Conservation (phyloP, 2,329 filamentous ascomycete genomes). For the Thermothelomyces thermophilus region DNA sequence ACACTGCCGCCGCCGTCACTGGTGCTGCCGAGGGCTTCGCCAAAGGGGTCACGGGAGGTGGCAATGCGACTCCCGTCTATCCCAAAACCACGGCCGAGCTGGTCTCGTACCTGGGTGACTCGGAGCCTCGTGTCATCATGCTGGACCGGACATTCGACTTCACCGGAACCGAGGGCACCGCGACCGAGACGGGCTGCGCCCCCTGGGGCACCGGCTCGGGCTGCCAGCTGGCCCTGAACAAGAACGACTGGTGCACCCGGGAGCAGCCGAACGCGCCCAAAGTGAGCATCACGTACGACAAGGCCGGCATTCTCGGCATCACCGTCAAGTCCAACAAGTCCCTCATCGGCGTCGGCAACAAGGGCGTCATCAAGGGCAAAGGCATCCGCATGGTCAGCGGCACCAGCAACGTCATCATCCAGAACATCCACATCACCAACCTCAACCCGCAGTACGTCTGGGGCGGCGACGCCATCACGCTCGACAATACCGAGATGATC, state of each 20-base stretch:
- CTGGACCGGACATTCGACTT: conserved; percentile 15
- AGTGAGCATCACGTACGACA: conserved; percentile 9
- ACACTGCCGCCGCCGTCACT: conserved; percentile 24
- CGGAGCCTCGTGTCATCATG: conserved; percentile 11
- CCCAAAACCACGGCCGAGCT: conserved; percentile 9
- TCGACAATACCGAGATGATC: conserved; percentile 40
- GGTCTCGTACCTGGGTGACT: conserved; percentile 17
- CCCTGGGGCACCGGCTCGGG: conserved; percentile 33
- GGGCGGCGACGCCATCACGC: conserved; percentile 53
- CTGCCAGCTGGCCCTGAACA: conserved; percentile 56
- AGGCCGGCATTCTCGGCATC: conserved; percentile 16
- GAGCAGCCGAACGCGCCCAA: conserved; percentile 39
- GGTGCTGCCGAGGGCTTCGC: conserved; percentile 14
- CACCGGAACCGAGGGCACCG: conserved; percentile 12
- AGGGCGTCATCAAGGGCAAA: conserved; percentile 52
- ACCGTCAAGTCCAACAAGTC: conserved; percentile 52
- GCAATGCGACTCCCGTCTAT: conserved; percentile 12
- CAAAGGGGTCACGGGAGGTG: conserved; percentile 14
- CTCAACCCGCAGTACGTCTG: conserved; percentile 53
- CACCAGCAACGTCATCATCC: conserved; percentile 53
- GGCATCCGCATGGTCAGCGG: conserved; percentile 43
- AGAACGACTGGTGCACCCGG: conserved; percentile 53
- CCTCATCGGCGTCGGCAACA: conserved; percentile 45
- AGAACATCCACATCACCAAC: conserved; percentile 50
- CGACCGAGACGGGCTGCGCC: conserved; percentile 9